These are phyloP conservation scores for Pythium biforme DNA, from an alignment of 352 stramenopile genomes.

Conservation along the genomic window DNA sequence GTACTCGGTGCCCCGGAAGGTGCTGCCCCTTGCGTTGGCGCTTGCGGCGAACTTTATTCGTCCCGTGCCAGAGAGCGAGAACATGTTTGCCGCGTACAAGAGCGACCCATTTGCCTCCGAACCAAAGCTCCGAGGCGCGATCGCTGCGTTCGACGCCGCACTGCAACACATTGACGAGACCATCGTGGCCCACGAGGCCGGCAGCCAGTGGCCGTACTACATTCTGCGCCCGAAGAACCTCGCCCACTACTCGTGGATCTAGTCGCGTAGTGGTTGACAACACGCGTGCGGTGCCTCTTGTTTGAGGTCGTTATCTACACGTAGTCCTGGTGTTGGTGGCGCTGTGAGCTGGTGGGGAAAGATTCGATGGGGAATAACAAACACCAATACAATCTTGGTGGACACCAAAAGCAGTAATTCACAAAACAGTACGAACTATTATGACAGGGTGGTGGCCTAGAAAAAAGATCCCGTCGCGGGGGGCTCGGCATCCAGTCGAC, in stretches of 20 bases:
- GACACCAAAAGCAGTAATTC: too few relatives aligned
- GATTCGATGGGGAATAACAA: too few relatives aligned
- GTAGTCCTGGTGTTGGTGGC: too few relatives aligned
- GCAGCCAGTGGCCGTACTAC: constrained; percentile 8
- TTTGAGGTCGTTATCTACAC: too few relatives aligned
- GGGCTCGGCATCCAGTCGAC: too few relatives aligned
- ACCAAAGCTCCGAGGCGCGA: neutral
- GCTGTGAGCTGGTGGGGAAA: too few relatives aligned
- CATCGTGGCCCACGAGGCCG: constrained; percentile 4
- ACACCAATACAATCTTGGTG: too few relatives aligned
- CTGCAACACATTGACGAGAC: constrained; percentile 14
- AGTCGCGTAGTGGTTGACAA: too few relatives aligned
- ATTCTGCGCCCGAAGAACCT: neutral
- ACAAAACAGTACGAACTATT: too few relatives aligned
- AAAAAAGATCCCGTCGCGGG: too few relatives aligned
- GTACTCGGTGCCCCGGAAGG: neutral
- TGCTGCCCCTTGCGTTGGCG: neutral
- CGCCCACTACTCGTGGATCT: constrained; percentile 15
- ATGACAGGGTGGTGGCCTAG: too few relatives aligned
- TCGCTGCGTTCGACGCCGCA: constrained; percentile 9
- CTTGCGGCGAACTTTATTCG: constrained; percentile 2
- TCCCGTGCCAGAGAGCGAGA: constrained; percentile 2
- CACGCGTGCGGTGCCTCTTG: too few relatives aligned
- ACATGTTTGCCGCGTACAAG: constrained; percentile 7
- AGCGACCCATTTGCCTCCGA: constrained; percentile 6